phyloP scores from a whole-genome alignment of 2,329 filamentous ascomycete genomes.

The Davidsoniella eucalypti region DNA sequence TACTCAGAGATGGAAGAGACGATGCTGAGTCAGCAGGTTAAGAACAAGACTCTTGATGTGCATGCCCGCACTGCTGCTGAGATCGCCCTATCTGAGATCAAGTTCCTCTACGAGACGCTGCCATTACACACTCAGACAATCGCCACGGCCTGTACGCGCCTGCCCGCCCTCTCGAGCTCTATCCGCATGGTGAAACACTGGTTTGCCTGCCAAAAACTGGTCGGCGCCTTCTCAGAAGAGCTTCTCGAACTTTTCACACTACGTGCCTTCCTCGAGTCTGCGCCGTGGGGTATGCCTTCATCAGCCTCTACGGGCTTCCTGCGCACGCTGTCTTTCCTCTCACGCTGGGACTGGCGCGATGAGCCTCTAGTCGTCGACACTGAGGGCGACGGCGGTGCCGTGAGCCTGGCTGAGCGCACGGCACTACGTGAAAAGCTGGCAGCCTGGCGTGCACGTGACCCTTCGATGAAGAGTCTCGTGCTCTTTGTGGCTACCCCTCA shows the following conservation, averaged over 20 bases:
- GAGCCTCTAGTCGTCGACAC: constrained; percentile 71
- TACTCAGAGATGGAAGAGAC: constrained; percentile 76
- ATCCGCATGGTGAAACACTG: constrained; percentile 79
- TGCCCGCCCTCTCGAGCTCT: constrained; percentile 62
- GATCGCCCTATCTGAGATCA: constrained; percentile 51
- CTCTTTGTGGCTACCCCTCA: constrained; percentile 69
- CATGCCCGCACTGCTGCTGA: constrained; percentile 52
- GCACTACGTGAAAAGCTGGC: constrained; percentile 56
- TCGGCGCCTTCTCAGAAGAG: constrained; percentile 59
- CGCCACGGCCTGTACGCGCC: constrained; percentile 62
- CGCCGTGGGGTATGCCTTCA: constrained; percentile 64
- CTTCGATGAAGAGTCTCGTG: constrained; percentile 66
- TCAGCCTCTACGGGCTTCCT: constrained; percentile 67
- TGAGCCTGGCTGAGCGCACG: constrained; percentile 40
- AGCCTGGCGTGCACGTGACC: constrained; percentile 76
- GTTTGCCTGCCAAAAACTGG: constrained; percentile 71
- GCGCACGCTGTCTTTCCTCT: constrained; percentile 61
- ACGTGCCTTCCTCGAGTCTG: constrained; percentile 62
- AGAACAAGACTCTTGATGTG: constrained; percentile 52
- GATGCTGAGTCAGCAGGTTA: constrained; percentile 61
- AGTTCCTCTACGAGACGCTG: constrained; percentile 52
- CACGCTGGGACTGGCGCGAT: constrained; percentile 81
- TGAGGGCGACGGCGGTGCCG: constrained; percentile 18
- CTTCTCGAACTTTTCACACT: constrained; percentile 71
- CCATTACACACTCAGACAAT: constrained; percentile 73